Evolutionary conservation across 78 protist genomes (phyloP).

Genomic region (Anaeramoeba ignava): DNA sequence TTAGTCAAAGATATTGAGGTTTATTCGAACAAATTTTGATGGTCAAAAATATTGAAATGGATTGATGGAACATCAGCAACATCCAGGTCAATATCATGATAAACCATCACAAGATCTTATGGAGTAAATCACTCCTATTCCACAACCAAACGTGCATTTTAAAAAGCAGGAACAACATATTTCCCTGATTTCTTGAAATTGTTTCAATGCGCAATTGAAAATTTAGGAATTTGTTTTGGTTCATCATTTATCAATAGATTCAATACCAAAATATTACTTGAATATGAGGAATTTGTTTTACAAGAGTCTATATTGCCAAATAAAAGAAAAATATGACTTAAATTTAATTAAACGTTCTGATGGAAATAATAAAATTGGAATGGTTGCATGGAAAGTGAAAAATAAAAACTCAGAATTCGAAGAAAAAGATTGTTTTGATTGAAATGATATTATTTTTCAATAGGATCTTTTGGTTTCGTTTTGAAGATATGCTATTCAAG

Average conservation of each 20-base stretch:
- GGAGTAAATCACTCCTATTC: conserved; percentile 33
- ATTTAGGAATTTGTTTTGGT: background rate
- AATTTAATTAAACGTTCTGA: no score
- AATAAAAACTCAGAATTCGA: conserved; percentile 73
- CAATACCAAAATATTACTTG: background rate
- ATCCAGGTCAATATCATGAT: conserved; percentile 23
- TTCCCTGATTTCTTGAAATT: conserved; percentile 77
- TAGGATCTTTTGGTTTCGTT: conserved; percentile 77
- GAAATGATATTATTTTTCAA: conserved; percentile 85
- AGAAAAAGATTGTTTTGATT: conserved; percentile 58
- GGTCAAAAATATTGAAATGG: no score
- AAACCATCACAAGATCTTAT: conserved; percentile 48
- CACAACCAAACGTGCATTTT: conserved; percentile 48
- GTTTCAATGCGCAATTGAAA: conserved; percentile 48
- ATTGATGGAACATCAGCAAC: no score
- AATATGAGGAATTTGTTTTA: background rate
- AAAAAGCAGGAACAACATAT: conserved; percentile 61
- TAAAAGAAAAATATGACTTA: no score
- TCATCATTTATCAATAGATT: conserved; percentile 28
- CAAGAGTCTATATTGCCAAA: background rate
- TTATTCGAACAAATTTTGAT: no score
- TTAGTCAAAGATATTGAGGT: no score
- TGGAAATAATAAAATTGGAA: conserved; percentile 64
- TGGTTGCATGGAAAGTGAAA: conserved; percentile 72
- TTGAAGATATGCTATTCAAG: conserved; percentile 43